Percentiles rank a stretch among this genome's conserved stretches.
phyloP scores from a whole-genome alignment of 73 alveolate species.

The Stentor coeruleus region DNA sequence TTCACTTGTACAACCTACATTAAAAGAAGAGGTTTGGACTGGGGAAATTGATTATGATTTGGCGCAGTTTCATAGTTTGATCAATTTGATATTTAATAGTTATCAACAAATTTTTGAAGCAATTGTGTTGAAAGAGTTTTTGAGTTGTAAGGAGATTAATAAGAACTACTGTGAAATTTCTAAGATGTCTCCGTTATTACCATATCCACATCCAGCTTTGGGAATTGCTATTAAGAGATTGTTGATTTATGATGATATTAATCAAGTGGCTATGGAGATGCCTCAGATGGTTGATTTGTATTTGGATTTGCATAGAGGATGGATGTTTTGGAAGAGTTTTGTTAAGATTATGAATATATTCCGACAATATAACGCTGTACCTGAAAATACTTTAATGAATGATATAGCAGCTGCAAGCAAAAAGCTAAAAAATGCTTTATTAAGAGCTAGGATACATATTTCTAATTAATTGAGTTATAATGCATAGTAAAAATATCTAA shows the following conservation, averaged over 20 bases:
- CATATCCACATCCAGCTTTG: not conserved
- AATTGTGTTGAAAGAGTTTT: not conserved
- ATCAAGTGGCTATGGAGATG: constrained; percentile 9
- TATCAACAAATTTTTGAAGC: not conserved
- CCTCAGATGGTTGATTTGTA: constrained; percentile 16
- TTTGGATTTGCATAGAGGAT: not conserved
- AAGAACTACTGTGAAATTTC: not conserved
- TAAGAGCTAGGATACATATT: constrained; percentile 18
- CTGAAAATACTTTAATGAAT: constrained; percentile 6
- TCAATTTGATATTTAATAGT: not conserved
- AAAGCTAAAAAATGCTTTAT: not conserved
- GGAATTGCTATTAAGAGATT: constrained; percentile 20
- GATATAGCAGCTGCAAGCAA: constrained; percentile 1
- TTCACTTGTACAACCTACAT: constrained; percentile 16
- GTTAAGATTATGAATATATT: not conserved
- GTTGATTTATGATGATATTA: not conserved
- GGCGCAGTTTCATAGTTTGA: constrained; percentile 8
- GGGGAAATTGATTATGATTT: constrained; percentile 22
- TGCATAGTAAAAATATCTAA: no score
- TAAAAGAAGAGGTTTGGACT: constrained; percentile 17
- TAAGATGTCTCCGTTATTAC: not conserved
- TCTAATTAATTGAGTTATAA: not conserved
- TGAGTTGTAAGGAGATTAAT: not conserved
- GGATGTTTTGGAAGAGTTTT: constrained; percentile 16
- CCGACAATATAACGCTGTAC: not conserved